A percentile compares a stretch with the other conserved stretches of the same genome.
phyloP scores from a whole-genome alignment of 2,329 filamentous ascomycete species.

The Colletotrichum navitas region DNA sequence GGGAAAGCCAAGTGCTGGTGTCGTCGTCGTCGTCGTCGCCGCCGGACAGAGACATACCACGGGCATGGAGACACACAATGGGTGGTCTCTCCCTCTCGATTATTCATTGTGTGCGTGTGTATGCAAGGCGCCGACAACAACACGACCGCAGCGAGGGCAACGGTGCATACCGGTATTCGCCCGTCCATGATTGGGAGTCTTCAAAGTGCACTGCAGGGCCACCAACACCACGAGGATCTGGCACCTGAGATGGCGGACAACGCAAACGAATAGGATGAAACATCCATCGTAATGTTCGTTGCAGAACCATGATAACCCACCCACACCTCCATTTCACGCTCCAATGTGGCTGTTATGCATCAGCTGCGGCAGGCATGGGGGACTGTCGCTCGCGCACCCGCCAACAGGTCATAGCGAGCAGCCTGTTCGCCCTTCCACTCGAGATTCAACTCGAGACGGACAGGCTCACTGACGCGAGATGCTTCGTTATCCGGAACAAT shows the following conservation, averaged over 20 bases:
- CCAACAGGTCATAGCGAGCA: constrained; percentile 19
- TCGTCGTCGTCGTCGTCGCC: not conserved
- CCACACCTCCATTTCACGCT: constrained; percentile 25
- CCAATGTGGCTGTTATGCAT: constrained; percentile 8
- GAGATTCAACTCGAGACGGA: constrained; percentile 38
- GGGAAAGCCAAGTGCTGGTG: not conserved
- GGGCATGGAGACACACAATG: constrained; percentile 5
- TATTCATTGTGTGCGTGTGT: not conserved
- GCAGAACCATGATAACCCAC: constrained; percentile 41
- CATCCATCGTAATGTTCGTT: constrained; percentile 41
- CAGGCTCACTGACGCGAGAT: constrained; percentile 26
- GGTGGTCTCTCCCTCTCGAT: constrained; percentile 19
- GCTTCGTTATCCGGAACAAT: constrained; percentile 33
- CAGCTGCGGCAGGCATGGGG: constrained; percentile 31
- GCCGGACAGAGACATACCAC: constrained; percentile 19
- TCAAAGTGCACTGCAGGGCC: constrained; percentile 20
- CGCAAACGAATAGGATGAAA: constrained; percentile 42
- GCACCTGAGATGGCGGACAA: constrained; percentile 23
- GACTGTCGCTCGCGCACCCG: constrained; percentile 33
- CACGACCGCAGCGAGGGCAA: constrained; percentile 10
- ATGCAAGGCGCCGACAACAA: constrained; percentile 16
- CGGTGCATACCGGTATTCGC: constrained; percentile 12
- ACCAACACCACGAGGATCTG: constrained; percentile 19
- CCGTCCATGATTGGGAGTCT: constrained; percentile 9
- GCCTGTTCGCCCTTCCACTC: constrained; percentile 33